phyloP scores from a whole-genome alignment of 2,329 filamentous ascomycete species.

The Colletotrichum sp. region DNA sequence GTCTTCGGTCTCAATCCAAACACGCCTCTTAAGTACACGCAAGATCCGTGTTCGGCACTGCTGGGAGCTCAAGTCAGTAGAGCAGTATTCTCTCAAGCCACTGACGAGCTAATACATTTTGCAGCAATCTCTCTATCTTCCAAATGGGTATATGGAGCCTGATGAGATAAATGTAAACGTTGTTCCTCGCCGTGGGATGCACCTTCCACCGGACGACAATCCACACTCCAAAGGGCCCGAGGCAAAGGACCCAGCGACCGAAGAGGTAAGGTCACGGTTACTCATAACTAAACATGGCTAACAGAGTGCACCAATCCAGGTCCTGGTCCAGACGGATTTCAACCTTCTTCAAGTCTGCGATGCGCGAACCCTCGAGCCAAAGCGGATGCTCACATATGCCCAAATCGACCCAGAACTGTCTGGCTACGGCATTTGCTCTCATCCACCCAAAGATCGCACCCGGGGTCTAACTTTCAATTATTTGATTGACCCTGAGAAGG shows the following conservation, averaged over 20 bases:
- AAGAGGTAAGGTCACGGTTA: not conserved
- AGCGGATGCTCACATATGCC: conserved; percentile 22
- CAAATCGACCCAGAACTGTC: conserved; percentile 20
- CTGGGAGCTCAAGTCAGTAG: conserved; percentile 19
- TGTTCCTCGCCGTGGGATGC: conserved; percentile 16
- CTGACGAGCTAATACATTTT: not conserved
- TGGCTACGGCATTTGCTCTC: conserved; percentile 22
- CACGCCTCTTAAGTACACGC: conserved; percentile 12
- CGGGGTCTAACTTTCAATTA: conserved; percentile 22
- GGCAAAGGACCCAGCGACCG: not conserved
- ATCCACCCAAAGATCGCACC: conserved; percentile 20
- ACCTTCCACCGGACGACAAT: conserved; percentile 15
- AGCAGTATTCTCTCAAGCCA: not conserved
- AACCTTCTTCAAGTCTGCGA: conserved; percentile 21
- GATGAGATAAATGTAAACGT: conserved; percentile 21
- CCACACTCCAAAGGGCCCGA: conserved; percentile 6
- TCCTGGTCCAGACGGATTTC: conserved; percentile 20
- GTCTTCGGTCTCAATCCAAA: conserved; percentile 21
- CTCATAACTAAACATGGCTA: not conserved
- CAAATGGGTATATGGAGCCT: not conserved
- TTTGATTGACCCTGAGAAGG: conserved; percentile 8
- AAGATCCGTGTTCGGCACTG: conserved; percentile 20
- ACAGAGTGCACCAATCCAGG: not conserved
- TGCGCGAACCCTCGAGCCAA: conserved; percentile 19
- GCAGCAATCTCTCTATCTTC: conserved; percentile 17